Percentiles rank a stretch among this genome's conserved stretches.
phyloP scores from a whole-genome alignment of 2,329 filamentous ascomycete genomes.

The Myriosclerotinia scirpicola region DNA sequence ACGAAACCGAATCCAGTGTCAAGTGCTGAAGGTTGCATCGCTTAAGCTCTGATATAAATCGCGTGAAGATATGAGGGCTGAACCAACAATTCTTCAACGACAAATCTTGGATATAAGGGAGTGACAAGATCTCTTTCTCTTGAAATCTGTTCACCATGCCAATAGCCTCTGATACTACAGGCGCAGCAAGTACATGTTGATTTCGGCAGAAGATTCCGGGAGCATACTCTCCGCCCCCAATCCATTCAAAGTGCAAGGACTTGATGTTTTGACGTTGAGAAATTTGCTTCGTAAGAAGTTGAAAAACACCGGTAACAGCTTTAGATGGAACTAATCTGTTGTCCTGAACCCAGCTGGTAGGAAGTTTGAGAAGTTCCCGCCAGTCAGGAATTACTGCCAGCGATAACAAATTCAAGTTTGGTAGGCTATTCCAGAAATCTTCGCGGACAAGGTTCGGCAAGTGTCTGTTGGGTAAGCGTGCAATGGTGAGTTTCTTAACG shows the following conservation, averaged over 20 bases:
- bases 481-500: slow-evolving; percentile 61
- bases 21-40: slow-evolving; percentile 52
- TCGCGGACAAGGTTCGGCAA: slow-evolving; percentile 54
- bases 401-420: slow-evolving; percentile 54
- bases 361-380: slow-evolving; percentile 56
- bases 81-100: slow-evolving; percentile 70
- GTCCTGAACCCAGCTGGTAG: slow-evolving; percentile 52
- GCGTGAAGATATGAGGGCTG: slow-evolving; percentile 56
- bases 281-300: slow-evolving; percentile 53
- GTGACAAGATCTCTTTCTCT: slow-evolving; percentile 45
- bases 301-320: slow-evolving; percentile 53
- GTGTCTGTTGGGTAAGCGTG: slow-evolving; percentile 63
- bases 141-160: slow-evolving; percentile 37
- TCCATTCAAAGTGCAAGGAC: slow-evolving; percentile 64
- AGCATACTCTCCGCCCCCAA: slow-evolving; percentile 66
- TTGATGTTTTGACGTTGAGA: slow-evolving; percentile 51
- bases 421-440: slow-evolving; percentile 63
- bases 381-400: slow-evolving; percentile 66
- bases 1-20: slow-evolving; percentile 63
- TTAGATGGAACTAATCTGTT: slow-evolving; percentile 50
- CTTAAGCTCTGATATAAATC: slow-evolving; percentile 52
- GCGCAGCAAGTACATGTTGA: slow-evolving; percentile 61
- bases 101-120: slow-evolving; percentile 59
- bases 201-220: slow-evolving; percentile 62
- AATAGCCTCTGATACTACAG: slow-evolving; percentile 45